Percentiles rank a stretch among this genome's conserved stretches.
These are phyloP conservation scores for Manihot esculenta DNA, from an alignment of 441 rosid genomes.

Conservation along the genomic window DNA sequence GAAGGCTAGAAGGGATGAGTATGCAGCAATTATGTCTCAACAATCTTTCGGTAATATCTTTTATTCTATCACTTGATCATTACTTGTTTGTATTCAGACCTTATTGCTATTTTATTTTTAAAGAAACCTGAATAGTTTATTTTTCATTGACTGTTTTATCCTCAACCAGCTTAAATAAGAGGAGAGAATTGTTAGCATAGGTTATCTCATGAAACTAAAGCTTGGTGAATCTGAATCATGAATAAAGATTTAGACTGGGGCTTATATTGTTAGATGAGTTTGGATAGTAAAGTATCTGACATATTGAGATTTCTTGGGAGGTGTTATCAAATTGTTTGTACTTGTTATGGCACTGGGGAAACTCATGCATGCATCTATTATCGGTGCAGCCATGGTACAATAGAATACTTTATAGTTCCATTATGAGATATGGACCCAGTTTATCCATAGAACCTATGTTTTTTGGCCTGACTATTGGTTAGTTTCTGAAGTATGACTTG, in stretches of 20 bases:
- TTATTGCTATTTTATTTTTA: background rate
- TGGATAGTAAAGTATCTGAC: background rate
- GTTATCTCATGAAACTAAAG: background rate
- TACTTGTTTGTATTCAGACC: conserved; percentile 1
- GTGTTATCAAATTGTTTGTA: conserved; percentile 1
- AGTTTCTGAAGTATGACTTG: conserved; percentile 1
- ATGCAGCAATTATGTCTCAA: conserved; percentile 45
- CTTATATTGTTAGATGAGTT: background rate
- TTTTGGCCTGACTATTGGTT: background rate
- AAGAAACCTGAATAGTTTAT: background rate
- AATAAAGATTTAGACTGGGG: background rate
- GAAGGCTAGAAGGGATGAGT: conserved; percentile 60
- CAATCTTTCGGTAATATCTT: conserved; percentile 47
- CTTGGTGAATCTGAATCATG: background rate
- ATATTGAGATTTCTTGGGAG: conserved; percentile 5
- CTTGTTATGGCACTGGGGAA: background rate
- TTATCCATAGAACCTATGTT: background rate
- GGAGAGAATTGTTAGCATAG: background rate
- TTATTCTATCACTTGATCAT: conserved; percentile 3
- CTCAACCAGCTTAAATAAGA: background rate
- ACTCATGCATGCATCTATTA: background rate
- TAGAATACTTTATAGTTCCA: background rate
- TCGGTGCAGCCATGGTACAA: background rate
- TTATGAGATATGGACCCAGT: background rate
- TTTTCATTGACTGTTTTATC: background rate